A percentile compares a stretch with the other conserved stretches of the same genome.
These are phyloP conservation scores for Chaetomium sp. DNA, from an alignment of 2,329 filamentous ascomycete genomes.

Conservation along the genomic window DNA sequence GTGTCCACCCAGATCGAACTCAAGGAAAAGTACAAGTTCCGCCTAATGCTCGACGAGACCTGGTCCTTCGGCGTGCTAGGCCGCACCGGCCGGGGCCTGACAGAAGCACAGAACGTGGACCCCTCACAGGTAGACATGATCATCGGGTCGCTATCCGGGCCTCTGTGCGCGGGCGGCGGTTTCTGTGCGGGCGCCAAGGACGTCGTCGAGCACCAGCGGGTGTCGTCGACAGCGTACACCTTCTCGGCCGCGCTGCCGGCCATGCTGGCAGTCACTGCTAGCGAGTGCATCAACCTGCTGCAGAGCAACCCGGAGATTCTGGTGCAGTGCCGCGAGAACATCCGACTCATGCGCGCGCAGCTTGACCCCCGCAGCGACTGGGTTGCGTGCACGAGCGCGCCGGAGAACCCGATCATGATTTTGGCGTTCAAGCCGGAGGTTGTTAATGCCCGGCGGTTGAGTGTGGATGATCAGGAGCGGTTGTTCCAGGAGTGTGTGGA, in stretches of 20 bases:
- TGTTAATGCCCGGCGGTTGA: slow-evolving; percentile 61
- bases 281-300: slow-evolving; percentile 79
- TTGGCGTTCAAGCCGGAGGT: slow-evolving; percentile 79
- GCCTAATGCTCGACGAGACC: slow-evolving; percentile 93
- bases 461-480: slow-evolving; percentile 70
- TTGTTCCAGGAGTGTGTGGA: slow-evolving; percentile 90
- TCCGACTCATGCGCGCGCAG: slow-evolving; percentile 76
- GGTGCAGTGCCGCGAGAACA: slow-evolving; percentile 73
- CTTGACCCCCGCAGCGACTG: slow-evolving; percentile 91
- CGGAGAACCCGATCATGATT: slow-evolving; percentile 82
- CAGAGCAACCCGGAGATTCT: slow-evolving; percentile 83
- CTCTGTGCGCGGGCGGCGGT: slow-evolving; percentile 85
- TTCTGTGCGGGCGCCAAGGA: slow-evolving; percentile 91
- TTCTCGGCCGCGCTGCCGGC: slow-evolving; percentile 93
- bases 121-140: slow-evolving; percentile 95
- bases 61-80: slow-evolving; percentile 96
- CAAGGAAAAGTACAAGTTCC: slow-evolving; percentile 96
- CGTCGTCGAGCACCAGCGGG: slow-evolving; percentile 92
- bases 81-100: slow-evolving; percentile 82
- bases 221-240: slow-evolving; percentile 86
- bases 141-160: slow-evolving; percentile 82
- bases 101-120: slow-evolving; percentile 95
- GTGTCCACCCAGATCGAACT: slow-evolving; percentile 64
- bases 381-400: slow-evolving; percentile 72
- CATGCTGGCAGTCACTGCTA: slow-evolving; percentile 90